Base-by-base conservation (phyloP, 2,329 filamentous ascomycete species). In the Scolecobasidium constrictum region DNA sequence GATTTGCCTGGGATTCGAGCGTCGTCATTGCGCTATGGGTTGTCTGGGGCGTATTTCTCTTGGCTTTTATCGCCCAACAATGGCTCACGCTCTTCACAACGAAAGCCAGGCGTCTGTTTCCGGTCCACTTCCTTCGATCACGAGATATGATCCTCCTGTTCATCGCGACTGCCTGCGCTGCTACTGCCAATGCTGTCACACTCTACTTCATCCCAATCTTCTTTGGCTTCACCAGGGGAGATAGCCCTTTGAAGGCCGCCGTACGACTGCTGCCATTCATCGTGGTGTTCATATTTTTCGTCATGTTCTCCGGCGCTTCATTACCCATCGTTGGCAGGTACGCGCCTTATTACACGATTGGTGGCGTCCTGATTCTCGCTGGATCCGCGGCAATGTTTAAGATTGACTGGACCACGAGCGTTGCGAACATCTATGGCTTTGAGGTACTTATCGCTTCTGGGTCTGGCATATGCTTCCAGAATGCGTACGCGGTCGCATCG, bases 161-260 rank as follows among this genome's bases (percentile, higher is more conserved):
- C 33, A 36, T 45, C 9, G 28, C 49, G 51, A 56, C 40, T 54
- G 58, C 38, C 40, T 47, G 6, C 38, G 47, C 4, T 47, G 47
- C 5, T 53, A 57, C 19, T 16, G n/a, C 2, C 33, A 54, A 2
- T 15, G 58, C 23, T 40, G 58, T 5, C 3, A 59, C 60, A 0
- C 57, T 71, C 6, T 77, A 75, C 56, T 77, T 71, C 54, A 66
- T 71, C 5, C 73, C 73, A 0, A 56, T 76, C 1, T 75, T 65
- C 0, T 75, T 75, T 53, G 67, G 72, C 45, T 77, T 75, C 50
- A 62, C 61, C 0, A 60, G 57, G 3, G 65, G 65, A 4, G 68
- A 70, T 34, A 54, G 49, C 0, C 56, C 66, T 0, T 49, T 71
- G 3, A 46, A 61, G 12, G 59, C 66, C 7, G 65, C 60, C 1